Percentiles rank a stretch among this genome's conserved stretches.
These are phyloP conservation scores for Dactylellina haptotyla DNA, from an alignment of 2,329 filamentous ascomycete genomes.

Conservation along the genomic window DNA sequence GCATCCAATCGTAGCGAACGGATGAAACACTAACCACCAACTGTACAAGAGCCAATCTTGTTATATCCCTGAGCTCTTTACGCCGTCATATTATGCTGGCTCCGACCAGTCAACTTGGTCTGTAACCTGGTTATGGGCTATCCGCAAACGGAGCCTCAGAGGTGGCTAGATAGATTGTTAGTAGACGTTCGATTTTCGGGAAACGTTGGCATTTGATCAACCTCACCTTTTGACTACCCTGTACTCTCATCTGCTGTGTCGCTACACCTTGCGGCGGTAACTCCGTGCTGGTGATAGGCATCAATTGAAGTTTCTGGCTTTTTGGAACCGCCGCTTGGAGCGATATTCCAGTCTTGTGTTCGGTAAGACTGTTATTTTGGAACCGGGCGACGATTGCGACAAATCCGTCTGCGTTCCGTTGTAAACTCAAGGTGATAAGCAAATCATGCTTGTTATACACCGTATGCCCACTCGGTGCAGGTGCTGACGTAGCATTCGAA, in stretches of 20 bases:
- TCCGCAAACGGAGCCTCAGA: constrained; percentile 83
- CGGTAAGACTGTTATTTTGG: constrained; percentile 76
- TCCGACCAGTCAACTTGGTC: constrained; percentile 99
- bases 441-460: constrained; percentile 91
- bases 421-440: constrained; percentile 80
- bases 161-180: constrained; percentile 67
- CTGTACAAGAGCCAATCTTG: background rate
- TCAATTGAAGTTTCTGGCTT: constrained; percentile 90
- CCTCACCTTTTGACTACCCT: constrained; percentile 88
- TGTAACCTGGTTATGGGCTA: constrained; percentile 80
- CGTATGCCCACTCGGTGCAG: constrained; percentile 69
- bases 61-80: too few relatives aligned
- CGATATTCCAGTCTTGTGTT: constrained; percentile 76
- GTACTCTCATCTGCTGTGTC: constrained; percentile 88
- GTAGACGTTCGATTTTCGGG: constrained; percentile 9
- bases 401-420: constrained; percentile 79
- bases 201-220: background rate
- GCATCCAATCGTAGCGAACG: background rate
- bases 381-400: constrained; percentile 87
- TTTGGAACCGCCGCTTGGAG: constrained; percentile 96
- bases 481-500: constrained; percentile 62
- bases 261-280: constrained; percentile 81
- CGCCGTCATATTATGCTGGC: constrained; percentile 48
- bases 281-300: constrained; percentile 85
- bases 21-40: too few relatives aligned